phyloP scores from a whole-genome alignment of 1,284 basidiomycete genomes.

The Takashimella koratensis region DNA sequence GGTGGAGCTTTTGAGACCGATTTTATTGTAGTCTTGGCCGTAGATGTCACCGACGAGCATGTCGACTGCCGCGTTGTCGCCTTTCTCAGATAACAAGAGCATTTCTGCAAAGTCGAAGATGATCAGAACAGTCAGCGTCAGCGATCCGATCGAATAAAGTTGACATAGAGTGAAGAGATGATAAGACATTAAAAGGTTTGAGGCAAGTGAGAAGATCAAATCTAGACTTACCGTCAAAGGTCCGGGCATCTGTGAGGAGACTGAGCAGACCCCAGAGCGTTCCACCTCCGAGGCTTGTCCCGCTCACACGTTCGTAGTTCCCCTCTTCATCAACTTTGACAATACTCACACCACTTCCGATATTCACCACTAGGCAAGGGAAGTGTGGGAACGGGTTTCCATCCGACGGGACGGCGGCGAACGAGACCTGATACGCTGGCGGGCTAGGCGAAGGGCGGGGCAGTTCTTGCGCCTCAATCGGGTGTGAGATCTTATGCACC shows the following conservation, averaged over 20 bases:
- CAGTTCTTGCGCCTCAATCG: constrained; percentile 51
- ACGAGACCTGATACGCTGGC: constrained; percentile 83
- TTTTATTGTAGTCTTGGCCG: constrained; percentile 85
- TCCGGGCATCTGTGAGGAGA: constrained; percentile 88
- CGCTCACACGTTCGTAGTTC: constrained; percentile 91
- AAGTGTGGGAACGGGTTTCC: constrained; percentile 68
- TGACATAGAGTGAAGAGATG: too few relatives aligned
- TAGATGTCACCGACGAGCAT: constrained; percentile 99
- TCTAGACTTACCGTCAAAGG: constrained; percentile 77
- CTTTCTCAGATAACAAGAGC: constrained; percentile 86
- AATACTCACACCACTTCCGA: constrained; percentile 95
- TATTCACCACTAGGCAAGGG: constrained; percentile 96
- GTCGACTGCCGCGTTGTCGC: constrained; percentile 91
- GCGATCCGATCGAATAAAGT: too few relatives aligned
- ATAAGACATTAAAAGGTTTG: too few relatives aligned
- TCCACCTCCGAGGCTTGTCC: constrained; percentile 96
- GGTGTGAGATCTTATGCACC: constrained; percentile 77
- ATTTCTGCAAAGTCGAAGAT: too few relatives aligned
- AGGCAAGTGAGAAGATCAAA: constrained; percentile 2
- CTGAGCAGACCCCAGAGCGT: constrained; percentile 98
- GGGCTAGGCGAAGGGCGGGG: constrained; percentile 90
- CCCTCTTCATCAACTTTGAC: constrained; percentile 97
- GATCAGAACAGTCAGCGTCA: too few relatives aligned
- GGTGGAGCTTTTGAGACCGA: constrained; percentile 94
- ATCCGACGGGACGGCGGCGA: constrained; percentile 61